These are phyloP conservation scores for Psilocybe tampanensis DNA, from an alignment of 768 basidiomycete species.

Conservation along the genomic window DNA sequence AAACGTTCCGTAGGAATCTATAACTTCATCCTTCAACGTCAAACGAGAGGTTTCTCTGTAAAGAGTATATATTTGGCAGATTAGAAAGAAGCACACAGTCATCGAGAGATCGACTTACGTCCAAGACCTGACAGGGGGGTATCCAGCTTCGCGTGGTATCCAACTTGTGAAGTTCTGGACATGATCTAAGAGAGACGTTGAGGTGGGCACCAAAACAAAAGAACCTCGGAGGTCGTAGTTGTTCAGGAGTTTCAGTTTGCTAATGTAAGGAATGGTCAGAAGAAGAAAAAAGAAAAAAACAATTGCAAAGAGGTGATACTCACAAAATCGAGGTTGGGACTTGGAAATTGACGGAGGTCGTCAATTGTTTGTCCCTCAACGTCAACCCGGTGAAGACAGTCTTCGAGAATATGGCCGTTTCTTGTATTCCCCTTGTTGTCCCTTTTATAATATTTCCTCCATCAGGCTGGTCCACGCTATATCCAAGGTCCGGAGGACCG, in stretches of 20 bases:
- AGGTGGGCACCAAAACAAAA: slow-evolving; percentile 34
- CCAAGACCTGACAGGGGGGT: slow-evolving; percentile 22
- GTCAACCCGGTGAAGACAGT: slow-evolving; percentile 30
- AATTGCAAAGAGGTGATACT: slow-evolving; percentile 10
- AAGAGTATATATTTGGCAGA: background rate
- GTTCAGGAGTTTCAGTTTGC: slow-evolving; percentile 22
- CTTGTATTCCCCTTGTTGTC: background rate
- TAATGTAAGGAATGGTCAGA: too few relatives aligned
- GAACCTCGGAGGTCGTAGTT: slow-evolving; percentile 39
- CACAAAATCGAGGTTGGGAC: slow-evolving; percentile 35
- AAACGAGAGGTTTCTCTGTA: background rate
- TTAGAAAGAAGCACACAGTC: background rate
- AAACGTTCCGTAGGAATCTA: slow-evolving; percentile 36
- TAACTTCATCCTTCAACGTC: slow-evolving; percentile 27
- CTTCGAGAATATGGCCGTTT: slow-evolving; percentile 27
- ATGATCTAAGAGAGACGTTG: slow-evolving; percentile 33
- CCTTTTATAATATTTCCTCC: too few relatives aligned
- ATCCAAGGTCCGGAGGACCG: background rate
- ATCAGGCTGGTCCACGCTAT: too few relatives aligned
- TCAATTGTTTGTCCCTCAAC: slow-evolving; percentile 25
- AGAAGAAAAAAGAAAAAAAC: background rate
- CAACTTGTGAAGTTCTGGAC: slow-evolving; percentile 34
- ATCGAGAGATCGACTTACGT: too few relatives aligned
- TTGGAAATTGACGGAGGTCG: slow-evolving; percentile 26
- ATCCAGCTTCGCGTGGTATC: slow-evolving; percentile 24